A percentile compares a stretch with the other conserved stretches of the same genome.
Conservation (phyloP, 2,329 filamentous ascomycete species). For the Ascochyta pisi region DNA sequence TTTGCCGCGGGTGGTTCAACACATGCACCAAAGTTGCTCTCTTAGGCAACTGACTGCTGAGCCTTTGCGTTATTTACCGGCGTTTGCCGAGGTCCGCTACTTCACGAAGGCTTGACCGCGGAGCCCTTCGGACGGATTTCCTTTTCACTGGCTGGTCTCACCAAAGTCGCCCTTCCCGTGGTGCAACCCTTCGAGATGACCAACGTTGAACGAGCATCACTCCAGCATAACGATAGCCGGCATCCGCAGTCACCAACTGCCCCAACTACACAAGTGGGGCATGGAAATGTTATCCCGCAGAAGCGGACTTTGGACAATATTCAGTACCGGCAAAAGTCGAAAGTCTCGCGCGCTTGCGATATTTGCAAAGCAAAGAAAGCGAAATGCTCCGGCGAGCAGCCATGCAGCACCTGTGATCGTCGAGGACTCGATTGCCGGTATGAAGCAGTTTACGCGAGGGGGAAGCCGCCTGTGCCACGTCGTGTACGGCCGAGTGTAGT, state of each 20-base stretch:
- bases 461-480: constrained; percentile 32
- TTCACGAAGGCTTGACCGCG: neutral
- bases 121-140: neutral
- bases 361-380: constrained; percentile 41
- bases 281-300: constrained; percentile 14
- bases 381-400: constrained; percentile 38
- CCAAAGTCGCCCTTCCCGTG: neutral
- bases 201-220: neutral
- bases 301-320: constrained; percentile 16
- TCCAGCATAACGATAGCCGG: no score
- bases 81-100: neutral
- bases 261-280: neutral
- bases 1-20: constrained; percentile 2
- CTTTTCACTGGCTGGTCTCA: constrained; percentile 2
- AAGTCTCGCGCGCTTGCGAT: constrained; percentile 42
- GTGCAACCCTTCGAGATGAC: neutral
- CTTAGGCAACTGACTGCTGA: neutral
- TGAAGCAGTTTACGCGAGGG: constrained; percentile 35
- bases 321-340: constrained; percentile 21
- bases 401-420: constrained; percentile 32
- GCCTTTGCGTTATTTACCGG: neutral
- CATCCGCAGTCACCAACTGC: neutral
- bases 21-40: neutral
- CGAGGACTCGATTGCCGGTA: constrained; percentile 31
- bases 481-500: neutral